Evolutionary conservation across 169 alveolate genomes (phyloP).

Genomic region (Theileria annulata): DNA sequence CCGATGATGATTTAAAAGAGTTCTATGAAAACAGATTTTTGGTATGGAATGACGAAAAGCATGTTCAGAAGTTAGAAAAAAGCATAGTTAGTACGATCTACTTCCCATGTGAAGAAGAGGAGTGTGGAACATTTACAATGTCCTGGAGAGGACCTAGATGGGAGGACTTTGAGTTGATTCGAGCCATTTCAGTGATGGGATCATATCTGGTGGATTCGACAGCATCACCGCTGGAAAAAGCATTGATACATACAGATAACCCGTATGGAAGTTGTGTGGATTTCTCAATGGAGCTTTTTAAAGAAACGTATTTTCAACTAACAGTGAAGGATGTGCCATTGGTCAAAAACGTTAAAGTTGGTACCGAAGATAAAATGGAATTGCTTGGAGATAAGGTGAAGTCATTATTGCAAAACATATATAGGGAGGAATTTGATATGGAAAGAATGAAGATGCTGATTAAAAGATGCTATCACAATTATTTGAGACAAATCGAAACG

Average conservation of each 20-base stretch:
- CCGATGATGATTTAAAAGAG: slow-evolving; percentile 24
- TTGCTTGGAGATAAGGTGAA: slow-evolving; percentile 50
- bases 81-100: slow-evolving; percentile 31
- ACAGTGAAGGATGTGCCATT: slow-evolving; percentile 65
- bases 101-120: slow-evolving; percentile 74
- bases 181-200: slow-evolving; percentile 69
- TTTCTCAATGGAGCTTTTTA: slow-evolving; percentile 59
- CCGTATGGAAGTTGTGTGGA: slow-evolving; percentile 71
- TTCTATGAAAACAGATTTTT: slow-evolving; percentile 3
- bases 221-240: slow-evolving; percentile 70
- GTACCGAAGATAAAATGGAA: slow-evolving; percentile 39
- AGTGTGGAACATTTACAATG: slow-evolving; percentile 62
- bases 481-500: slow-evolving; percentile 66
- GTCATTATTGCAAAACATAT: slow-evolving; percentile 44
- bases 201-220: slow-evolving; percentile 67
- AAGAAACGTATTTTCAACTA: slow-evolving; percentile 50
- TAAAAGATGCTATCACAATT: slow-evolving; percentile 48
- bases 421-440: slow-evolving; percentile 64
- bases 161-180: slow-evolving; percentile 52
- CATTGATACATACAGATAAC: slow-evolving; percentile 62
- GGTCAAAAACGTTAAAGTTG: neutral
- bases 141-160: slow-evolving; percentile 78
- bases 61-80: slow-evolving; percentile 39
- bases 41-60: slow-evolving; percentile 56
- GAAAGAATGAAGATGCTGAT: slow-evolving; percentile 61